phyloP scores from a whole-genome alignment of 116 monocot species.

The Papilionanthe hybrid region DNA sequence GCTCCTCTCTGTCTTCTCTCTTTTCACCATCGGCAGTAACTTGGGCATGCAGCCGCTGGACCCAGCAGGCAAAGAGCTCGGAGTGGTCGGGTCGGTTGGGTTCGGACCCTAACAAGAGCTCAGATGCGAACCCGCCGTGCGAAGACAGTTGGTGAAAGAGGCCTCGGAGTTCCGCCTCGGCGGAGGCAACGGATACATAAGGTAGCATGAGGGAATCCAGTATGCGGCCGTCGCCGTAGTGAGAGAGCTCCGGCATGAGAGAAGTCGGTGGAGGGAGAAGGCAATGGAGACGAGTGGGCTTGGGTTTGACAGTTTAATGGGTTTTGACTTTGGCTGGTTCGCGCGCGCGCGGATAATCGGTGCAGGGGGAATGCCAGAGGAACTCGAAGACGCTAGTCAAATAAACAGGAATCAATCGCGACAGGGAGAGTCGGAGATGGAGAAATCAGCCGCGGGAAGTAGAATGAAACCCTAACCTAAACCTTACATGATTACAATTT shows the following conservation, averaged over 20 bases:
- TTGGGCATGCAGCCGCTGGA: not conserved
- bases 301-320: not conserved
- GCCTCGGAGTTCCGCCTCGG: slow-evolving; percentile 9
- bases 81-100: not conserved
- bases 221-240: not conserved
- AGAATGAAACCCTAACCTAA: not conserved
- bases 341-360: not conserved
- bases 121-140: not conserved
- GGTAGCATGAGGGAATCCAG: slow-evolving; percentile 6
- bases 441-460: not conserved
- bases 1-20: not conserved
- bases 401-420: not conserved
- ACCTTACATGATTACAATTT: too few species aligned
- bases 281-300: not conserved
- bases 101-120: not conserved
- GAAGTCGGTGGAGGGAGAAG: not conserved
- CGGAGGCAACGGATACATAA: not conserved
- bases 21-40: not conserved
- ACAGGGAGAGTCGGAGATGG: not conserved
- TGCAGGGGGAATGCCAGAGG: not conserved
- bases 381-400: not conserved
- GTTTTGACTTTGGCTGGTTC: not conserved
- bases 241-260: slow-evolving; percentile 6
- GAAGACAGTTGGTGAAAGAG: slow-evolving; percentile 15
- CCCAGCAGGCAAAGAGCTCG: slow-evolving; percentile 15